Conservation (phyloP, 345 rosid genomes). For the Gossypium arboreum region DNA sequence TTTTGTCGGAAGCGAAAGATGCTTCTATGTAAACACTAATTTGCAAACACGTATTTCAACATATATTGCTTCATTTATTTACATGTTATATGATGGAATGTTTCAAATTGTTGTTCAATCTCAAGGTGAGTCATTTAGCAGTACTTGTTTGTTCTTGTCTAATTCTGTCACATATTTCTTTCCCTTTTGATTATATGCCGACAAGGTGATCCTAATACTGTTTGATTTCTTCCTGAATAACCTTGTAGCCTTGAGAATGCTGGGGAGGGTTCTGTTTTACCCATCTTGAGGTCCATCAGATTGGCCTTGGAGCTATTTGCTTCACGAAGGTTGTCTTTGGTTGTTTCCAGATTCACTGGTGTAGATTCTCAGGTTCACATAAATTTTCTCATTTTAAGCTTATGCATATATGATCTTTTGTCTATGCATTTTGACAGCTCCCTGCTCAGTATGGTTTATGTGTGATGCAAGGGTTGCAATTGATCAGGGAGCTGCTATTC, state of each 20-base stretch:
- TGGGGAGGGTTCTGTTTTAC: conserved; percentile 78
- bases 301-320: conserved; percentile 56
- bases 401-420: neutral
- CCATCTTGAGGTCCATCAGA: conserved; percentile 85
- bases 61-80: neutral
- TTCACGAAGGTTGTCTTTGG: conserved; percentile 39
- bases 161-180: neutral
- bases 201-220: neutral
- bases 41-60: neutral
- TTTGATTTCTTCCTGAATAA: conserved; percentile 11
- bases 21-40: neutral
- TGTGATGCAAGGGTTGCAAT: neutral
- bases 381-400: neutral
- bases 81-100: neutral
- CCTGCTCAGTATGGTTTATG: neutral
- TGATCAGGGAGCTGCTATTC: neutral
- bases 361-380: conserved; percentile 66
- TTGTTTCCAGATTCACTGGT: conserved; percentile 44
- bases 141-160: neutral
- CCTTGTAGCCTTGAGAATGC: conserved; percentile 92
- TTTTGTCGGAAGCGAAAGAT: neutral
- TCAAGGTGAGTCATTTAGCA: neutral
- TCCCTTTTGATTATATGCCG: neutral
- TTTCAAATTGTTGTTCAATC: neutral
- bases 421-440: neutral